Evolutionary conservation across 371 early-diverging fungal genomes (phyloP).

Genomic region (Mortierella sp.): DNA sequence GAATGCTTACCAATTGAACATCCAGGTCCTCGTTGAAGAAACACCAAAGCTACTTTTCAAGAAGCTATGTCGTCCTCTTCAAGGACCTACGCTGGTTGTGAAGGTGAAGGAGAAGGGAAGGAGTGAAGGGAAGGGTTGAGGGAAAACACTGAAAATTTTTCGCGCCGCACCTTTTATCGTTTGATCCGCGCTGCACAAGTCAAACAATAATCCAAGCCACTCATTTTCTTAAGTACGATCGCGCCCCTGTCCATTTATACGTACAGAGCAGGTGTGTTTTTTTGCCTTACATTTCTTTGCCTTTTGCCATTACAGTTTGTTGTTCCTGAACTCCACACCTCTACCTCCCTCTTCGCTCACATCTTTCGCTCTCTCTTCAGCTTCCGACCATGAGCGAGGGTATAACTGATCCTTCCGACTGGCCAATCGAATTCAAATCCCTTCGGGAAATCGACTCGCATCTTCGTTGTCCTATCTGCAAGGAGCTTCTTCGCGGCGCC

Average conservation of each 20-base stretch:
- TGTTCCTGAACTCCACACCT: not conserved
- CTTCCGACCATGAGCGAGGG: constrained; percentile 35
- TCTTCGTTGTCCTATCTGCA: constrained; percentile 77
- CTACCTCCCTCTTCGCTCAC: not conserved
- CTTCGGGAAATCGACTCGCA: constrained; percentile 70
- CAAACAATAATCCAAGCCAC: constrained; percentile 20
- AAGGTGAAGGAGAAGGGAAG: constrained; percentile 1
- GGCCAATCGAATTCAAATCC: constrained; percentile 59
- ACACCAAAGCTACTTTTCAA: not conserved
- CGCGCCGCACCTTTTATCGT: not conserved
- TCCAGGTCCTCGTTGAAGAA: not conserved
- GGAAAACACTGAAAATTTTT: constrained; percentile 24
- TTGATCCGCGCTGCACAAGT: not conserved
- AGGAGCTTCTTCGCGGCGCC: constrained; percentile 70
- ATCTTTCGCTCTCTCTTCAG: constrained; percentile 30
- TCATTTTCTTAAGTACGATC: not conserved
- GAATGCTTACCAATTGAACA: constrained; percentile 17
- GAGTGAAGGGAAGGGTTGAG: constrained; percentile 13
- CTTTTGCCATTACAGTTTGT: not conserved
- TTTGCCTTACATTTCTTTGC: not conserved
- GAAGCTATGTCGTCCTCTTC: not conserved
- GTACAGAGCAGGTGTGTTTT: not conserved
- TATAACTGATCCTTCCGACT: constrained; percentile 70
- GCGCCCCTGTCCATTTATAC: not conserved
- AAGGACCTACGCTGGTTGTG: not conserved